These are phyloP conservation scores for Cutaneotrichosporon dermatis DNA, from an alignment of 1,284 basidiomycete species.

Conservation along the genomic window DNA sequence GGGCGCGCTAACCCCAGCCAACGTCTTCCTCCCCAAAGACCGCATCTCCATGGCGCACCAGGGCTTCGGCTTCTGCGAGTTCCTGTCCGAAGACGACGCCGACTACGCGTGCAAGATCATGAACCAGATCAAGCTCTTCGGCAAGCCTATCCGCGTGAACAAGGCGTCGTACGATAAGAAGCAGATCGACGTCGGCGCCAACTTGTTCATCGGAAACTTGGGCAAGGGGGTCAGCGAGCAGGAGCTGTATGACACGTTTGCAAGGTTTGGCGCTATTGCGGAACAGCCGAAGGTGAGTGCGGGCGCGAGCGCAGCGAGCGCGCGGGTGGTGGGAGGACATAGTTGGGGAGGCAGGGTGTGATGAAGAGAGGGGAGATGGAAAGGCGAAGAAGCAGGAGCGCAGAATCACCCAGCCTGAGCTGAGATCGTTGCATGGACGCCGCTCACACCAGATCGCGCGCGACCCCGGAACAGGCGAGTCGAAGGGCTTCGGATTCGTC, in stretches of 20 bases:
- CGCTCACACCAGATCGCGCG: slow-evolving; percentile 69
- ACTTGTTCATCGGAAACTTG: slow-evolving; percentile 91
- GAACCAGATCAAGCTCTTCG: slow-evolving; percentile 99
- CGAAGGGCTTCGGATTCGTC: slow-evolving; percentile 95
- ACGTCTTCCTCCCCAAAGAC: slow-evolving; percentile 99
- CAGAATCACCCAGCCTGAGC: too few relatives aligned
- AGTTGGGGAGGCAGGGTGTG: too few relatives aligned
- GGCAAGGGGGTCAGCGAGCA: slow-evolving; percentile 93
- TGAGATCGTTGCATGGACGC: not conserved
- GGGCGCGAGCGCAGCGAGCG: too few relatives aligned
- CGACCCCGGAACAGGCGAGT: slow-evolving; percentile 74
- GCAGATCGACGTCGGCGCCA: slow-evolving; percentile 95
- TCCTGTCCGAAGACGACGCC: slow-evolving; percentile 93
- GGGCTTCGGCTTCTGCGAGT: slow-evolving; percentile 99
- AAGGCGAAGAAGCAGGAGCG: too few relatives aligned
- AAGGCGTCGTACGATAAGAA: slow-evolving; percentile 97
- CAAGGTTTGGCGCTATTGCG: slow-evolving; percentile 86
- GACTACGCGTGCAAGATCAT: slow-evolving; percentile 99
- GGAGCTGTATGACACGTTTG: slow-evolving; percentile 89
- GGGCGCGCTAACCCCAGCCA: slow-evolving; percentile 58
- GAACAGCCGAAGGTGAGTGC: slow-evolving; percentile 83
- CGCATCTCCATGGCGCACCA: slow-evolving; percentile 96
- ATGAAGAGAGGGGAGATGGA: too few relatives aligned
- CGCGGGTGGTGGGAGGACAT: too few relatives aligned
- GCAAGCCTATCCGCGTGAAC: slow-evolving; percentile 96